Percentiles rank a stretch among this genome's conserved stretches.
Conservation (phyloP, 75 land plant genomes). For the Cupressus sempervirens region DNA sequence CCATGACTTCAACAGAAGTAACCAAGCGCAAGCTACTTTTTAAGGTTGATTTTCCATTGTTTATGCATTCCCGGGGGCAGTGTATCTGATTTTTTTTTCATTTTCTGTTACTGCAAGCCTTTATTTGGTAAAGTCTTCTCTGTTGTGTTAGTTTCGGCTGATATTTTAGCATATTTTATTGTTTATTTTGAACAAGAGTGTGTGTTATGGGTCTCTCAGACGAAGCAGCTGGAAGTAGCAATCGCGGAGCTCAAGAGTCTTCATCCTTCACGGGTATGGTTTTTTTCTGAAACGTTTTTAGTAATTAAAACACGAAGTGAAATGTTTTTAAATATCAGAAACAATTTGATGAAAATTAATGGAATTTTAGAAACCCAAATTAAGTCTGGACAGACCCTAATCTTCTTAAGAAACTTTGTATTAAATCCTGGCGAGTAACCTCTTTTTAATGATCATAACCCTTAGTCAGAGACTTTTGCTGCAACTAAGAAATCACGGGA, state of each 20-base stretch:
- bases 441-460: background rate
- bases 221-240: constrained; percentile 27
- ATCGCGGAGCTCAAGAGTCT: constrained; percentile 28
- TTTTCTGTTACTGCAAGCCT: no score
- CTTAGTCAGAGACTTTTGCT: no score
- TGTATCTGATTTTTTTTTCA: background rate
- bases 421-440: background rate
- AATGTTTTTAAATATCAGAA: background rate
- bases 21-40: background rate
- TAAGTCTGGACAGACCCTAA: background rate
- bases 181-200: no score
- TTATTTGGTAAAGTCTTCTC: background rate
- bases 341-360: background rate
- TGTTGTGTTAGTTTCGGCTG: no score
- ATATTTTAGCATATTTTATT: background rate
- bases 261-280: constrained; percentile 16
- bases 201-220: constrained; percentile 13
- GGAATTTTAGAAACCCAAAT: background rate
- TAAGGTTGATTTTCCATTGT: background rate
- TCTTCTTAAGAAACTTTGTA: background rate
- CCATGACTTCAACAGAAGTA: background rate
- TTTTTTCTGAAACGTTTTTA: background rate
- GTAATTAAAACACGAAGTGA: background rate
- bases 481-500: no score
- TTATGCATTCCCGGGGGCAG: background rate